Percentiles rank a stretch among this genome's conserved stretches.
Evolutionary conservation across 2,329 filamentous ascomycete species (phyloP).

Genomic region (Thelonectria olida): DNA sequence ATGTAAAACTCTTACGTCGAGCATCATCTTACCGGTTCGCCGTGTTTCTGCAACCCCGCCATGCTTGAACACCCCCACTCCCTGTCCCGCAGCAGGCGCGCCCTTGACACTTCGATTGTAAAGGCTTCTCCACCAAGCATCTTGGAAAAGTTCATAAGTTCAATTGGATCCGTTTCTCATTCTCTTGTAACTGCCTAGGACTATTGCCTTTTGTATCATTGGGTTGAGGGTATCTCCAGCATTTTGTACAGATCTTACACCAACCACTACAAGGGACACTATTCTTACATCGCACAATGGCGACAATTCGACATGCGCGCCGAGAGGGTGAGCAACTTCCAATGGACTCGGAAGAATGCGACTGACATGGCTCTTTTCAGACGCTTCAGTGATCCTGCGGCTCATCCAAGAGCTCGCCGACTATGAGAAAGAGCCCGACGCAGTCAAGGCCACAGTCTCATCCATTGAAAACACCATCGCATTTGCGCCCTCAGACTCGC

Average conservation of each 20-base stretch:
- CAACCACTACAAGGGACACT: neutral
- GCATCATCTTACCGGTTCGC: no score
- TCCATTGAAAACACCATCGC: conserved; percentile 79
- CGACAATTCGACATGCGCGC: conserved; percentile 39
- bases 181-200: neutral
- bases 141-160: neutral
- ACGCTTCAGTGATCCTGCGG: conserved; percentile 81
- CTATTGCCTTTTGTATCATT: neutral
- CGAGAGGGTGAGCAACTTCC: conserved; percentile 31
- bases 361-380: conserved; percentile 54
- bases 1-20: no score
- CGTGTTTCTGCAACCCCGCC: neutral
- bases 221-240: conserved; percentile 4
- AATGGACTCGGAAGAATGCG: neutral
- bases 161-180: no score
- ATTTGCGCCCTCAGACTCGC: conserved; percentile 68
- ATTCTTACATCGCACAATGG: conserved; percentile 26
- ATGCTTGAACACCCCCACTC: conserved; percentile 14
- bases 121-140: conserved; percentile 4
- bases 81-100: conserved; percentile 8
- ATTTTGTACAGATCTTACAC: neutral
- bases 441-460: conserved; percentile 81
- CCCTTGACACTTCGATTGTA: conserved; percentile 14
- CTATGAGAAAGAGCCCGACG: conserved; percentile 78
- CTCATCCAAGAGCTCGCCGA: conserved; percentile 87